phyloP scores from a whole-genome alignment of 768 basidiomycete species.

The Daedalea quercina region DNA sequence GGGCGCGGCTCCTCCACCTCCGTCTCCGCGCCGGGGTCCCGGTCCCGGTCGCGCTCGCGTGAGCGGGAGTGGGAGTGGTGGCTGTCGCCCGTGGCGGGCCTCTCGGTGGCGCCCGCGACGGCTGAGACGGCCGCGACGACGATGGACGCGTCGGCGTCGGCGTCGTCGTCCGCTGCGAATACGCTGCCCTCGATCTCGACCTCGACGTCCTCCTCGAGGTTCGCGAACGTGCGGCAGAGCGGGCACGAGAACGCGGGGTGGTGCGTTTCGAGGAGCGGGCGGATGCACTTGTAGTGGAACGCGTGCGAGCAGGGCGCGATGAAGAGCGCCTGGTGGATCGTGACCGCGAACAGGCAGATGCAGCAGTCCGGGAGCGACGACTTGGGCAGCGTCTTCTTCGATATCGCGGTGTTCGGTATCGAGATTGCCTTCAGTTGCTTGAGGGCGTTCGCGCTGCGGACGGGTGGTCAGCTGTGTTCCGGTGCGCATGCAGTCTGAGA shows the following conservation, averaged over 20 bases:
- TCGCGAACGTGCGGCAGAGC: conserved; percentile 89
- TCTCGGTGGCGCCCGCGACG: conserved; percentile 10
- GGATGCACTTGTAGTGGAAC: conserved; percentile 95
- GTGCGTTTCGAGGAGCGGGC: conserved; percentile 83
- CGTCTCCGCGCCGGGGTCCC: conserved; percentile 24
- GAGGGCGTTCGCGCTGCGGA: conserved; percentile 57
- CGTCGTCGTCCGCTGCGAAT: conserved; percentile 12
- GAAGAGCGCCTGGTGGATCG: conserved; percentile 93
- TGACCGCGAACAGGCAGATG: conserved; percentile 88
- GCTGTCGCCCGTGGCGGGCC: conserved; percentile 16
- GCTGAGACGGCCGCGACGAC: conserved; percentile 7
- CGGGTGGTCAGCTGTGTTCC: conserved; percentile 5
- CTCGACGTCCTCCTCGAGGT: conserved; percentile 95
- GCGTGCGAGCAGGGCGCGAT: conserved; percentile 97
- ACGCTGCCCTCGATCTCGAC: conserved; percentile 39
- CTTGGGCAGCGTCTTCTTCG: conserved; percentile 24
- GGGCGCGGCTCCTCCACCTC: conserved; percentile 24
- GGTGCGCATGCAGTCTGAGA: no score
- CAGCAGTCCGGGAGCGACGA: conserved; percentile 76
- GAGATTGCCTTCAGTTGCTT: conserved; percentile 77
- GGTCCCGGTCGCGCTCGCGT: conserved; percentile 13
- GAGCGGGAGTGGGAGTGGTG: conserved; percentile 1
- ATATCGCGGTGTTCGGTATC: conserved; percentile 22
- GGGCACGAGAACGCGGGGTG: conserved; percentile 94
- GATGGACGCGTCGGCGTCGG: conserved; percentile 9